Base-by-base conservation (phyloP, 164 flowering plant species). In the Cinnamomum micranthum region DNA sequence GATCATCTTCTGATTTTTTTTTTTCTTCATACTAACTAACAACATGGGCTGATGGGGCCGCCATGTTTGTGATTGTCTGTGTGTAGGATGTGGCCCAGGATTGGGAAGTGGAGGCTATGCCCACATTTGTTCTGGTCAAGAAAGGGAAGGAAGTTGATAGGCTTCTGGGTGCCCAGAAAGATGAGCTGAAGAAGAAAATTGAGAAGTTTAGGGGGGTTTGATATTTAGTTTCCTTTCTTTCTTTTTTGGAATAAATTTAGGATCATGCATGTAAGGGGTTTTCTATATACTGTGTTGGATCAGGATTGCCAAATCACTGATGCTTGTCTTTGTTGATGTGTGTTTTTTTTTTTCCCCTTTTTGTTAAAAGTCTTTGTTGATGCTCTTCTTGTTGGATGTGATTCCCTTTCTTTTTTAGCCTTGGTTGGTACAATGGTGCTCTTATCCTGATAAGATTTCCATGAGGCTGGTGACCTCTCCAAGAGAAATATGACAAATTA, bases 101-200 rank as follows among this genome's bases (percentile, higher is more conserved):
- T 11, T 75, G 73, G 73, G 7, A 64, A 7, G 69, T 62, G 69
- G 65, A 70, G 60, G 77, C 68, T 31, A 75, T 75, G 77, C 77
- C 77, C 14, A 75, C 77, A 27, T 75, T 75, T 62, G 70, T 75
- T 19, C 35, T 70, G 59, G 60, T 70, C 52, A 75, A 75, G 73
- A 28, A 62, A 47, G 77, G 77, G 69, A 47, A 47, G 62, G 77
- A 69, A 64, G 59, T 75, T 15, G 77, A 75, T 47, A 22, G 69
- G 73, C 0, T 75, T n/a, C 50, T 75, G 19, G 77, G 77, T 2
- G 77, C 77, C 3, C 15, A 28, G 52, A 75, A 75, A 47, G 77
- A 69, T 5, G 73, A 60, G 4, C 73, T 75, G n/a, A 11, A 23
- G 60, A 60, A 69, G 60, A 75, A 75, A 58, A 70, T 75, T 25